A percentile compares a stretch with the other conserved stretches of the same genome.
phyloP scores from a whole-genome alignment of 768 basidiomycete genomes.

The Trametes cinnabarina region DNA sequence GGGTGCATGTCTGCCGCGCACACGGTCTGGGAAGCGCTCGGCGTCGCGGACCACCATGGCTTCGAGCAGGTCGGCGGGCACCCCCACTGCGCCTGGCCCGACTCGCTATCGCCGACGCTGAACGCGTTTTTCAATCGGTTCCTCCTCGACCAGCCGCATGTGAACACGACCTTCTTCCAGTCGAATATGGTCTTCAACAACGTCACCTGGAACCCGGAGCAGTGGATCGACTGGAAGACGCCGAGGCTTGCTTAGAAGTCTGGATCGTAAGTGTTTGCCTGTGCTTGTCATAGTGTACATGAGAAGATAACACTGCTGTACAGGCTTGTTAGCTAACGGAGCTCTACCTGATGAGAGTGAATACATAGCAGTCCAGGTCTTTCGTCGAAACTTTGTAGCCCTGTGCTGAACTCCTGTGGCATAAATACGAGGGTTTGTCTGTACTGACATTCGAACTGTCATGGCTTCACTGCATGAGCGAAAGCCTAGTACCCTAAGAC shows the following conservation, averaged over 20 bases:
- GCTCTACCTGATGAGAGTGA: too few species aligned
- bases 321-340: too few species aligned
- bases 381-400: too few species aligned
- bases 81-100: conserved; percentile 54
- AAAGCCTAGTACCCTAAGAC: too few species aligned
- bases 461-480: too few species aligned
- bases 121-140: conserved; percentile 57
- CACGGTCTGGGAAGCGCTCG: conserved; percentile 50
- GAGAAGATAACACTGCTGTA: too few species aligned
- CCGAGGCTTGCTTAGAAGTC: conserved; percentile 35
- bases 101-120: conserved; percentile 41
- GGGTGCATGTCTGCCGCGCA: conserved; percentile 52
- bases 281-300: neutral
- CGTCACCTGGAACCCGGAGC: conserved; percentile 36
- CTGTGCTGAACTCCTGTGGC: too few species aligned
- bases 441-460: too few species aligned
- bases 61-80: conserved; percentile 55
- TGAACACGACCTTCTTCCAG: conserved; percentile 46
- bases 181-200: conserved; percentile 43
- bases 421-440: too few species aligned
- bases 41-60: conserved; percentile 46
- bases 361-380: too few species aligned
- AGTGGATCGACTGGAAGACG: conserved; percentile 51
- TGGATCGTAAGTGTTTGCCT: neutral
- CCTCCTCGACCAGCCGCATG: conserved; percentile 41